Conservation (phyloP, 805 yeast genomes). For the Ogataea haglerorum region DNA sequence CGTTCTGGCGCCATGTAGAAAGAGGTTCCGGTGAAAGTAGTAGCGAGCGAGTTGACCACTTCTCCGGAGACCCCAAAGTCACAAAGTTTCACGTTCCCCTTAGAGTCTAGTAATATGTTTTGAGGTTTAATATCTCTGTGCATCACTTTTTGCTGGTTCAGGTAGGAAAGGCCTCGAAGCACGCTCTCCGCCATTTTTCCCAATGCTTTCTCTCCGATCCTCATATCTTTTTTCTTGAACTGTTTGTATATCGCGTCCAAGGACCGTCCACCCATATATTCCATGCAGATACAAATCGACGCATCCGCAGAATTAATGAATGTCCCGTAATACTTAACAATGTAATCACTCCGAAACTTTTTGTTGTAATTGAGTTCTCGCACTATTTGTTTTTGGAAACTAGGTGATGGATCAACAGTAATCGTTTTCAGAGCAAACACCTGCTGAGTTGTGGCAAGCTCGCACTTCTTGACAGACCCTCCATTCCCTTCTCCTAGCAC, state of each 20-base stretch:
- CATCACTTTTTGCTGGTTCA: constrained; percentile 83
- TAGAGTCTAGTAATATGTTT: constrained; percentile 70
- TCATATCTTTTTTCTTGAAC: constrained; percentile 68
- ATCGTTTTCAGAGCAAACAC: constrained; percentile 83
- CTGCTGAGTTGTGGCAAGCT: constrained; percentile 47
- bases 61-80: constrained; percentile 98
- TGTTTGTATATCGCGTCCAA: constrained; percentile 86
- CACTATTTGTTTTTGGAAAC: constrained; percentile 82
- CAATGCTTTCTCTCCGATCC: constrained; percentile 88
- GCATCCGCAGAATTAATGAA: constrained; percentile 73
- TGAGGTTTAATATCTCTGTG: constrained; percentile 97
- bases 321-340: constrained; percentile 91
- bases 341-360: constrained; percentile 75
- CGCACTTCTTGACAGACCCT: constrained; percentile 83
- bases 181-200: constrained; percentile 90
- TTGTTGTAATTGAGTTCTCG: constrained; percentile 88
- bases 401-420: constrained; percentile 76
- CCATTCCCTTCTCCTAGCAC: constrained; percentile 93
- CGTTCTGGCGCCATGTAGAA: constrained; percentile 99
- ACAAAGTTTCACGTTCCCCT: constrained; percentile 87
- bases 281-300: constrained; percentile 93
- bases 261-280: constrained; percentile 91
- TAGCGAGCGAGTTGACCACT: constrained; percentile 90
- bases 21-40: constrained; percentile 96
- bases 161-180: constrained; percentile 76